Evolutionary conservation across 331 rosid genomes (phyloP).

Genomic region (Malus hybrid): DNA sequence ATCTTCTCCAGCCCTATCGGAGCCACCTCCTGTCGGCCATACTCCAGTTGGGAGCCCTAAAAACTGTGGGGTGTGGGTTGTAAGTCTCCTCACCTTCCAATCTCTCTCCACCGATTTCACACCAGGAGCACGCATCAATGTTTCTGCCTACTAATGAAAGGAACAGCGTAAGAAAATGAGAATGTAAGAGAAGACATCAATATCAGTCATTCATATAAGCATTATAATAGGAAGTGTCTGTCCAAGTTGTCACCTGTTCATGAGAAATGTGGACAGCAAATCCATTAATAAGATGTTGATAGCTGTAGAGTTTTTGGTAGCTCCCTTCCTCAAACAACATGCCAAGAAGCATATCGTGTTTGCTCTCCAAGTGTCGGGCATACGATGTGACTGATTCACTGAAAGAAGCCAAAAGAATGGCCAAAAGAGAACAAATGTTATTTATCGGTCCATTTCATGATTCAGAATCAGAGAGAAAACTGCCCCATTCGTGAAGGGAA

Average conservation of each 20-base stretch:
- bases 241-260: slow-evolving; percentile 78
- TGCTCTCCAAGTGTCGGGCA: slow-evolving; percentile 79
- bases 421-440: neutral
- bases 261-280: slow-evolving; percentile 86
- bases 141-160: slow-evolving; percentile 89
- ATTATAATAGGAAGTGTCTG: slow-evolving; percentile 11
- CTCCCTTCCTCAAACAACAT: slow-evolving; percentile 76
- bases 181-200: slow-evolving; percentile 23
- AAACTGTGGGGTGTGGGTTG: slow-evolving; percentile 97
- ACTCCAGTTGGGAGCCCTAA: slow-evolving; percentile 99
- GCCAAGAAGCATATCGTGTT: slow-evolving; percentile 91
- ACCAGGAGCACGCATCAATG: slow-evolving; percentile 70
- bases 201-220: slow-evolving; percentile 2
- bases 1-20: slow-evolving; percentile 95
- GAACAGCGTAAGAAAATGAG: slow-evolving; percentile 31
- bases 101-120: slow-evolving; percentile 90
- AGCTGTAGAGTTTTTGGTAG: slow-evolving; percentile 84
- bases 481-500: neutral
- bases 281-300: slow-evolving; percentile 93
- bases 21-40: slow-evolving; percentile 99
- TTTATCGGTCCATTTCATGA: slow-evolving; percentile 8
- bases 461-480: neutral
- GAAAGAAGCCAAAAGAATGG: slow-evolving; percentile 23
- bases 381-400: slow-evolving; percentile 83
- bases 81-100: slow-evolving; percentile 89